Evolutionary conservation across 2,329 filamentous ascomycete species (phyloP), one percentile per base, ranked within the genome.

Genomic region (Botrytis galanthina): DNA sequence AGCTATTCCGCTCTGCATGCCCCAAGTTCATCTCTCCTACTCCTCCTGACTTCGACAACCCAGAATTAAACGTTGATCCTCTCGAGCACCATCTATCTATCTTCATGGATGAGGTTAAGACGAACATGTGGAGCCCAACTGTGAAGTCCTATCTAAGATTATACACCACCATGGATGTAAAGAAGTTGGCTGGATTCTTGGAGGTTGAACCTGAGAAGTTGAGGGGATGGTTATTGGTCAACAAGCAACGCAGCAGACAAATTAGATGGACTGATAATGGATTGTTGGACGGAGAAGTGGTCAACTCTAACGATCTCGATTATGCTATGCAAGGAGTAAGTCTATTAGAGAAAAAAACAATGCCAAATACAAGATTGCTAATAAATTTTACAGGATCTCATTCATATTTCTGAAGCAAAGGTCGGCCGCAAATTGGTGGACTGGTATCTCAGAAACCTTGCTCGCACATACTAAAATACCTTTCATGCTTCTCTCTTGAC

Each of bases 91-190:
- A 99, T 85, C 90, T 97, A 77, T 88, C 93, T 80, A 92, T 99
- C 85, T 99, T 99, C 88, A 98, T 99, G 95, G 95, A 98, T 79
- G 96, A 99, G 87, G 95, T 99, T 84, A 97, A 97, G 90, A 98
- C 94, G 85, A 98, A 97, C 85, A 96, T 99, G 90, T 97, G 91
- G 91, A 95, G 93, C 83, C 96, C 96, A 62, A 98, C 95, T 63
- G 93, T 99, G 83, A 97, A 97, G 88, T 98, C 95, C 76, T 99
- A 99, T 87, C 90, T 99, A 78, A 96, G 97, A 83, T 92, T 99
- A 73, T 99, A 99, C 90, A 98, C 96, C 63, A 99, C 96, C 79
- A 98, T 99, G 95, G 96, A 99, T 81, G 88, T 99, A 76, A 96
- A 95, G 87, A 99, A 99, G 87, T 91, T 99, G 75, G 94, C 96